phyloP scores from a whole-genome alignment of 1,284 basidiomycete genomes.

The Xerocomus amazonicus region DNA sequence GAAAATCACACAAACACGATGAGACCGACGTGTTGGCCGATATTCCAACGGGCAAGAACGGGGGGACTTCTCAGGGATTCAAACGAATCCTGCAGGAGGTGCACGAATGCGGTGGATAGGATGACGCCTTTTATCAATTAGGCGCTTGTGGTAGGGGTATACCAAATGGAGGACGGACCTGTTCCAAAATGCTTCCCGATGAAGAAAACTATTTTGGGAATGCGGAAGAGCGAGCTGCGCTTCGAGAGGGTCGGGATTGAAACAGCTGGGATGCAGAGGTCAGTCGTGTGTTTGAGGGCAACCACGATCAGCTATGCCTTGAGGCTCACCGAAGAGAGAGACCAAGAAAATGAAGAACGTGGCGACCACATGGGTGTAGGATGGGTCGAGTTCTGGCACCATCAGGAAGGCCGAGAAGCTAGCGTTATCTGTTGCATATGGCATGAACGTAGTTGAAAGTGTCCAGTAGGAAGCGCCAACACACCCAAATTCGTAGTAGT shows the following conservation, averaged over 20 bases:
- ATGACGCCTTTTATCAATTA: slow-evolving; percentile 55
- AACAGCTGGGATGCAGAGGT: slow-evolving; percentile 43
- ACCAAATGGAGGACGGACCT: slow-evolving; percentile 34
- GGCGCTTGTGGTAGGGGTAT: not conserved
- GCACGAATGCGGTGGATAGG: slow-evolving; percentile 74
- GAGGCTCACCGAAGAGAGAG: slow-evolving; percentile 37
- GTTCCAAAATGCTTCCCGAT: slow-evolving; percentile 81
- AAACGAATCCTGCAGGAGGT: slow-evolving; percentile 74
- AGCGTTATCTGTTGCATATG: not conserved
- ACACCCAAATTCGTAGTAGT: slow-evolving; percentile 1
- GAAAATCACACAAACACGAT: slow-evolving; percentile 58
- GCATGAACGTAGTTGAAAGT: not conserved
- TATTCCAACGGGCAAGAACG: slow-evolving; percentile 43
- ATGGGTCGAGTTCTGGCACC: slow-evolving; percentile 5
- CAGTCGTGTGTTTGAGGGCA: not conserved
- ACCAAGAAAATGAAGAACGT: slow-evolving; percentile 41
- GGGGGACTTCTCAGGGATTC: slow-evolving; percentile 47
- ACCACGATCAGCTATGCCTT: not conserved
- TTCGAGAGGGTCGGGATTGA: slow-evolving; percentile 67
- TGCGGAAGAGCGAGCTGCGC: slow-evolving; percentile 47
- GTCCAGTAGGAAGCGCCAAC: not conserved
- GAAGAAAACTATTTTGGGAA: slow-evolving; percentile 69
- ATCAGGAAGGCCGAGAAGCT: not conserved
- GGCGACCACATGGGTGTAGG: slow-evolving; percentile 23
- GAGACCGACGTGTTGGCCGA: slow-evolving; percentile 59